Evolutionary conservation across 129 eudicot genomes (phyloP), one percentile per base, ranked within the genome.

Genomic region (Solidago caesia): DNA sequence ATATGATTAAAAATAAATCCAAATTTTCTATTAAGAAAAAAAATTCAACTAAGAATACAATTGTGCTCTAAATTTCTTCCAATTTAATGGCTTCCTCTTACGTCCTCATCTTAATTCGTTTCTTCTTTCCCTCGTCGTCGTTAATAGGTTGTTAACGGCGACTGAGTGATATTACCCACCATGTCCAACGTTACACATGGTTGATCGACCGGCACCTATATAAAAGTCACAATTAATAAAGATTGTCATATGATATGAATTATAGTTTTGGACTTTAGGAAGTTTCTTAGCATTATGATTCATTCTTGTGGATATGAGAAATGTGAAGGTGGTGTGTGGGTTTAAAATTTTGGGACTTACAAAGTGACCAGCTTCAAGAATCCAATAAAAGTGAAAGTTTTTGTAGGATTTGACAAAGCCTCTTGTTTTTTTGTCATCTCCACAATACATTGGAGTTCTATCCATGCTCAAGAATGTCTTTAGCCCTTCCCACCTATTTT

Each of bases 341-440:
- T 14, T 57, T 39, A 59, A 6, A 56, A 68, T 7, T 49, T 21
- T n/a, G 44, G 16, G 26, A 81, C 91, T 86, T 83, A 86, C 91
- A 78, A 86, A 86, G 67, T 86, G 91, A 4, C 91, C 91, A 13
- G 91, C 88, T 53, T 77, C 79, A 45, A 86, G 91, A 56, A 86
- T 83, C 88, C 87, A 81, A 78, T 81, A 86, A 57, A 86, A 86
- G 14, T 66, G 80, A 4, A 86, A 49, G 62, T 86, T 86, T 53
- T 71, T 74, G 78, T 81, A 86, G 21, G 91, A 86, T 53, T 74
- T 81, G 16, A 10, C 11, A 65, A 86, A 86, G 25, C 86, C 91
- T 73, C 70, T 83, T 15, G 91, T 86, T 39, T 47, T 75, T 47
- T 5, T 43, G 9, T 72, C 80, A 26, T 48, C 73, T 46, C 74